A percentile compares a stretch with the other conserved stretches of the same genome.
Conservation (phyloP, 441 rosid species). For the Populus hybrid region DNA sequence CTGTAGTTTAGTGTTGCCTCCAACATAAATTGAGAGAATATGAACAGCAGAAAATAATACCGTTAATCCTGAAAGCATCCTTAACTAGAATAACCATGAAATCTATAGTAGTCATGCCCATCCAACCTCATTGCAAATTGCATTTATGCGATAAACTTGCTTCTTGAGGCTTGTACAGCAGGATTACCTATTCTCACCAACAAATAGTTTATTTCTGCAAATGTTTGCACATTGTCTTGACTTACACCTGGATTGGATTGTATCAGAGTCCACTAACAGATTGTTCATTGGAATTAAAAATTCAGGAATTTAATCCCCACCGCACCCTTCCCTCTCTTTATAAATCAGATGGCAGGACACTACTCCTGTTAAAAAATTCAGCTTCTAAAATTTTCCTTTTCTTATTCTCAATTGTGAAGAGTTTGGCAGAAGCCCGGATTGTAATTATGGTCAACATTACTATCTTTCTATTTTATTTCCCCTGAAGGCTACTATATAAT, state of each 20-base stretch:
- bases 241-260: neutral
- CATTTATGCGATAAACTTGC: neutral
- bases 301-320: neutral
- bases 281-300: neutral
- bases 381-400: no score
- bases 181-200: neutral
- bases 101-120: neutral
- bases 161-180: neutral
- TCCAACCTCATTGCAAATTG: neutral
- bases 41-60: slow-evolving; percentile 3
- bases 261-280: neutral
- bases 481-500: neutral
- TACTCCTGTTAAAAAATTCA: no score
- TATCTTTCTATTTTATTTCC: neutral
- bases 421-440: neutral
- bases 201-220: neutral
- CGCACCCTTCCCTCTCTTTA: neutral
- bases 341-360: neutral
- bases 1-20: slow-evolving; percentile 3
- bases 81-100: slow-evolving; percentile 4
- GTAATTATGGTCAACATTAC: neutral
- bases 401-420: neutral
- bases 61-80: neutral
- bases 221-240: neutral
- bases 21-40: neutral